Conservation (phyloP, 306 rosid species). For the Casuarina equisetifolia region DNA sequence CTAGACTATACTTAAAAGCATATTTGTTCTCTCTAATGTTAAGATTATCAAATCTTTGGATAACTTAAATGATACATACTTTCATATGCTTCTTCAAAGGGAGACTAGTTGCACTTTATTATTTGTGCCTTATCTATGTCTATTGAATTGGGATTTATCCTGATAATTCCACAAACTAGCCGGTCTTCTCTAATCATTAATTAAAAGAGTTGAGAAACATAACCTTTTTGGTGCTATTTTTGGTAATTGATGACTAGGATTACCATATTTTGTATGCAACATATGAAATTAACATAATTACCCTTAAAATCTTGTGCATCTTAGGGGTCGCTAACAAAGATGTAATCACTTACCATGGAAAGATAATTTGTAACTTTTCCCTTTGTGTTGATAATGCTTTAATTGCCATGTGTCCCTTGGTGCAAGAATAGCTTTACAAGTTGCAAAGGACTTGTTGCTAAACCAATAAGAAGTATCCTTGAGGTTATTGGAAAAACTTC, state of each 20-base stretch:
- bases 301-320: not conserved
- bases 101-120: not conserved
- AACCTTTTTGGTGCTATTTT: conserved; percentile 96
- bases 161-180: conserved; percentile 75
- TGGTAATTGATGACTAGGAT: conserved; percentile 43
- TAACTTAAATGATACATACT: not conserved
- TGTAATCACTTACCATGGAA: not conserved
- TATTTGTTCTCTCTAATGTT: not conserved
- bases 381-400: conserved; percentile 21
- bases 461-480: conserved; percentile 94
- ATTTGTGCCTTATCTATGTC: not conserved
- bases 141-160: conserved; percentile 10
- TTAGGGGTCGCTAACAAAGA: not conserved
- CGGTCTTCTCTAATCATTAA: conserved; percentile 91
- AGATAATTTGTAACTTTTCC: conserved; percentile 1
- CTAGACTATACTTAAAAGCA: not conserved
- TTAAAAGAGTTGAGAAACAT: conserved; percentile 93
- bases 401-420: conserved; percentile 22
- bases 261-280: conserved; percentile 6
- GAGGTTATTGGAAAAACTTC: conserved; percentile 95
- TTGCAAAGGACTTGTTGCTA: conserved; percentile 83
- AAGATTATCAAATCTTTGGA: not conserved
- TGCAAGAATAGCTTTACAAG: conserved; percentile 85
- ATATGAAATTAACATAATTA: not conserved
- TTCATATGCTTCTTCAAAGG: not conserved